Conservation (phyloP, 1,284 basidiomycete species). For the Ustilago shanxiensis region DNA sequence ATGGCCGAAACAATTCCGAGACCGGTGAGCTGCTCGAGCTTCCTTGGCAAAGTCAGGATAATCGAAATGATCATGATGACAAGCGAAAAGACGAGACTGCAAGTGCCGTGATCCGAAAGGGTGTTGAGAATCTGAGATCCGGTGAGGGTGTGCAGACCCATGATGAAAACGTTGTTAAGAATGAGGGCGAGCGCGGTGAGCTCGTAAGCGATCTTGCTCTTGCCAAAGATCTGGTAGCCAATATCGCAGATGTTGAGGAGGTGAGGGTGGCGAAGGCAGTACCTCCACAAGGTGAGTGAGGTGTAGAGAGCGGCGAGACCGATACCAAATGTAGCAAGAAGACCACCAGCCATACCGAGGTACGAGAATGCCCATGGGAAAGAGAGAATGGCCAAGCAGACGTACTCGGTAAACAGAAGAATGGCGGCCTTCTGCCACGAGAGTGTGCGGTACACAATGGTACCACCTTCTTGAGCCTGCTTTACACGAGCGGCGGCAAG, state of each 20-base stretch:
- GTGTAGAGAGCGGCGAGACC: slow-evolving; percentile 63
- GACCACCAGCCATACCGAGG: slow-evolving; percentile 65
- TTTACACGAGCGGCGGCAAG: slow-evolving; percentile 23
- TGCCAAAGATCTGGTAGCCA: slow-evolving; percentile 75
- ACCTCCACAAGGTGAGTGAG: slow-evolving; percentile 73
- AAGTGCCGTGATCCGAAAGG: slow-evolving; percentile 74
- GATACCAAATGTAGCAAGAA: slow-evolving; percentile 58
- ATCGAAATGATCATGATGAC: slow-evolving; percentile 59
- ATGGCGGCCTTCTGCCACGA: slow-evolving; percentile 61
- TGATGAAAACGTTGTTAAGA: slow-evolving; percentile 65
- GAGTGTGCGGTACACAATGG: slow-evolving; percentile 54
- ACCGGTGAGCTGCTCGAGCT: slow-evolving; percentile 60
- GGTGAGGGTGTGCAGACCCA: slow-evolving; percentile 62
- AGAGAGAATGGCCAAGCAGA: slow-evolving; percentile 62
- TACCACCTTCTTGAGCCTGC: slow-evolving; percentile 52
- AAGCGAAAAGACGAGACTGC: slow-evolving; percentile 75
- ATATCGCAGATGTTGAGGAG: slow-evolving; percentile 77
- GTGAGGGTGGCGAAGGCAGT: slow-evolving; percentile 75
- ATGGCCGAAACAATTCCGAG: slow-evolving; percentile 63
- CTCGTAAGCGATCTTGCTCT: slow-evolving; percentile 73
- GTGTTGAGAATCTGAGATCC: slow-evolving; percentile 75
- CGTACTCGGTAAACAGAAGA: slow-evolving; percentile 63
- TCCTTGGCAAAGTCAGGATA: slow-evolving; percentile 58
- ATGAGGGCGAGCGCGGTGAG: slow-evolving; percentile 62
- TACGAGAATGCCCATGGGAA: slow-evolving; percentile 60